A percentile compares a stretch with the other conserved stretches of the same genome.
These are phyloP conservation scores for Penicillium odoratum DNA, from an alignment of 495 filamentous ascomycete species.

Conservation along the genomic window DNA sequence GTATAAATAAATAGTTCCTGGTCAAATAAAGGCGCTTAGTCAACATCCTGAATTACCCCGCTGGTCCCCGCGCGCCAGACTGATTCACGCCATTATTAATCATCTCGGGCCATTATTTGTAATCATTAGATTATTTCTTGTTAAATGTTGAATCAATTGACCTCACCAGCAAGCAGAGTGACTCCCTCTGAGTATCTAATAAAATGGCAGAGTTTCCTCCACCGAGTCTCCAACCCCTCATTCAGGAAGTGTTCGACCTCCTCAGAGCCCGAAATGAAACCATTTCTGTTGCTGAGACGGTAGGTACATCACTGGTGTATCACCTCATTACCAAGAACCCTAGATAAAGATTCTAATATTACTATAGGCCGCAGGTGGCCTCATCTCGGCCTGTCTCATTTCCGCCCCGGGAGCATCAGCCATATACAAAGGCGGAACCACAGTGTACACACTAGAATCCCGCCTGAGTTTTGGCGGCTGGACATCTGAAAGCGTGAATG, in stretches of 20 bases:
- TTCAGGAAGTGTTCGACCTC: slow-evolving; percentile 49
- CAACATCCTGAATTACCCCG: no score
- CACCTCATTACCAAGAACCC: no score
- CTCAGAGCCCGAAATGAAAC: slow-evolving; percentile 54
- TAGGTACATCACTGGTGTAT: slow-evolving; percentile 22
- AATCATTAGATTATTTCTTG: no score
- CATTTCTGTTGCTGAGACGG: slow-evolving; percentile 61
- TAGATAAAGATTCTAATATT: no score
- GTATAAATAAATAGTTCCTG: no score
- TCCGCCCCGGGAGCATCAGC: slow-evolving; percentile 54
- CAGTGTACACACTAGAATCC: slow-evolving; percentile 60
- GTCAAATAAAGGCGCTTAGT: no score
- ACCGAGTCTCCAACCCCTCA: slow-evolving; percentile 45
- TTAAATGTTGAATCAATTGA: no score
- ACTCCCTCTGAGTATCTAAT: no score
- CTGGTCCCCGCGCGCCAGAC: no score
- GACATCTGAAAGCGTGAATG: slow-evolving; percentile 50
- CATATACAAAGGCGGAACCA: slow-evolving; percentile 61
- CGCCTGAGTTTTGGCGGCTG: slow-evolving; percentile 60
- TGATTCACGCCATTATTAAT: no score
- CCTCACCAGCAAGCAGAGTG: no score
- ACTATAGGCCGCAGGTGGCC: slow-evolving; percentile 57
- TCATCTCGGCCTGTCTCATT: slow-evolving; percentile 57
- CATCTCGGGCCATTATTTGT: no score
- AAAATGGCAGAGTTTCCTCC: slow-evolving; percentile 22